Conservation (phyloP, 2,329 filamentous ascomycete species). For the Colletotrichum echinochloae region DNA sequence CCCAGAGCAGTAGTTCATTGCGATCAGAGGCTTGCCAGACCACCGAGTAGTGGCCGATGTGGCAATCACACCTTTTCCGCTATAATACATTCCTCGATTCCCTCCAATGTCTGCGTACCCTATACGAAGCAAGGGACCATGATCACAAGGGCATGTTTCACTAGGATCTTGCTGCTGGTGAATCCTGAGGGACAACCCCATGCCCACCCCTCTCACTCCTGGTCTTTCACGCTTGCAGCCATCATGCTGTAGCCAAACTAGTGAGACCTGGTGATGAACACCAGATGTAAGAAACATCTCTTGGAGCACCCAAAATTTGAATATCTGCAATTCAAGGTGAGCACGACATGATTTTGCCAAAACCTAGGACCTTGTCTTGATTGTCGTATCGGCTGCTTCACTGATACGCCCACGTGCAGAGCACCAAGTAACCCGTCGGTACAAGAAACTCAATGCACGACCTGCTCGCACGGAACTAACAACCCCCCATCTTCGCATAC, state of each 20-base stretch:
- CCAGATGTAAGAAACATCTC: background rate
- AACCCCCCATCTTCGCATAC: too few species aligned
- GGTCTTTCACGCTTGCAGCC: background rate
- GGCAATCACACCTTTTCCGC: background rate
- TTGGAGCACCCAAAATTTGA: background rate
- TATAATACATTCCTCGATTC: background rate
- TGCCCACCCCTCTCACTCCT: background rate
- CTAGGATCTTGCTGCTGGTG: background rate
- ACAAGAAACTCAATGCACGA: background rate
- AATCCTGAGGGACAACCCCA: background rate
- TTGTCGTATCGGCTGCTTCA: background rate
- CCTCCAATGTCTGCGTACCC: background rate
- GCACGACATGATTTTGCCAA: background rate
- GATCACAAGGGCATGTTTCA: background rate
- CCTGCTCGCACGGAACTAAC: too few species aligned
- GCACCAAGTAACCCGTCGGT: too few species aligned
- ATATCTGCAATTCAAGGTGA: background rate
- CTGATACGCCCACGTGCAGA: background rate
- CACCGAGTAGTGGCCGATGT: background rate
- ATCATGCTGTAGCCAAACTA: background rate
- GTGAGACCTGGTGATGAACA: background rate
- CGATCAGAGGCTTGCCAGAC: background rate
- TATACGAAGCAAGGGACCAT: conserved; percentile 4
- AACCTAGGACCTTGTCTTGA: background rate
- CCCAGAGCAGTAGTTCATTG: background rate